phyloP scores from a whole-genome alignment of 352 stramenopile genomes.

The Blastocystis sp. region DNA sequence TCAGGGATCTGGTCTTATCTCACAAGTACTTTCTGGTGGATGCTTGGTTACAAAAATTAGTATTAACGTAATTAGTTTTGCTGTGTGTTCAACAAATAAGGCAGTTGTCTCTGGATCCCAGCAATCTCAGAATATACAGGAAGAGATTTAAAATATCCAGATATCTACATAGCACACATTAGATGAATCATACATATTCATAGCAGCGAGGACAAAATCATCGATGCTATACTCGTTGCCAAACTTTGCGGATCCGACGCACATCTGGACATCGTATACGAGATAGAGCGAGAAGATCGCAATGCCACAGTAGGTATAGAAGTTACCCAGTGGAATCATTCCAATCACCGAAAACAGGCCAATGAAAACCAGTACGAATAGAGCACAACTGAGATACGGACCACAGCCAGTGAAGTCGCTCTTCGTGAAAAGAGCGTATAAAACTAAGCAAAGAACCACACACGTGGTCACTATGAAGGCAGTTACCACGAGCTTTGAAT shows the following conservation, averaged over 20 bases:
- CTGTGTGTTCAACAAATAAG: neutral
- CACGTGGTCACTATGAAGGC: neutral
- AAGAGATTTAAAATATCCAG: constrained; percentile 63
- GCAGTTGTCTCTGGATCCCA: neutral
- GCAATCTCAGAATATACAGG: constrained; percentile 53
- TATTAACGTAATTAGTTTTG: constrained; percentile 2
- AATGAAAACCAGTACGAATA: neutral
- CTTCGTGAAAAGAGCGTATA: constrained; percentile 47
- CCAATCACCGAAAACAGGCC: neutral
- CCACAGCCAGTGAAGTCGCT: constrained; percentile 56
- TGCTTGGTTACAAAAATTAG: constrained; percentile 27
- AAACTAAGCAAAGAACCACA: neutral
- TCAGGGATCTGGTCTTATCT: neutral
- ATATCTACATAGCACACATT: constrained; percentile 5
- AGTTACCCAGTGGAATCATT: neutral
- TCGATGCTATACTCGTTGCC: constrained; percentile 16
- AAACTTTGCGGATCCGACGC: constrained; percentile 7
- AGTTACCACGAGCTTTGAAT: neutral
- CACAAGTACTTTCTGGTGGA: constrained; percentile 45
- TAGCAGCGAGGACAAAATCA: constrained; percentile 10
- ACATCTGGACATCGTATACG: constrained; percentile 48
- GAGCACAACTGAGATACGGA: neutral
- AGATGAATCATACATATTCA: constrained; percentile 21
- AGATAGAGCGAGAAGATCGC: constrained; percentile 39
- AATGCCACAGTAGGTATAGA: constrained; percentile 34